Evolutionary conservation across 2,329 filamentous ascomycete species (phyloP).

Genomic region (Colletotrichum lindemuthianum): DNA sequence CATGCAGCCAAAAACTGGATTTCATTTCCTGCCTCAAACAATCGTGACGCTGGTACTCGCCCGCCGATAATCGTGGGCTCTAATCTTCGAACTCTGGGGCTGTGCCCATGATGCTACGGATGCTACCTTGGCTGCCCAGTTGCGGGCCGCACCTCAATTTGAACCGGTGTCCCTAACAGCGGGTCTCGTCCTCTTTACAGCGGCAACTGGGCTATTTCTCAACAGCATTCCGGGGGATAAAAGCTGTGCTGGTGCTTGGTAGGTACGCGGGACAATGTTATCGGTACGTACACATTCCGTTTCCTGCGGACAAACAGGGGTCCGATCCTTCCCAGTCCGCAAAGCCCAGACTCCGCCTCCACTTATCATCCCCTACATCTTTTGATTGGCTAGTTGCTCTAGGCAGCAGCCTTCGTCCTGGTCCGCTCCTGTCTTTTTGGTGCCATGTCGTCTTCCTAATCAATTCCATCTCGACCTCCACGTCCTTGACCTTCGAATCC

Average conservation of each 20-base stretch:
- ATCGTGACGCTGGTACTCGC: background rate
- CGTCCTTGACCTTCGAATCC: background rate
- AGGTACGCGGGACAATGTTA: background rate
- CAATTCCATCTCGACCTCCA: constrained; percentile 28
- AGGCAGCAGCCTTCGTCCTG: constrained; percentile 46
- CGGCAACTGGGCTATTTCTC: background rate
- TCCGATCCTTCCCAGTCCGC: constrained; percentile 27
- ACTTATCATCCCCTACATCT: constrained; percentile 36
- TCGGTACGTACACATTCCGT: background rate
- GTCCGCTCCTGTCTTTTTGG: constrained; percentile 22
- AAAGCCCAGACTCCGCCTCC: constrained; percentile 42
- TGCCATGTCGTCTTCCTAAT: constrained; percentile 26
- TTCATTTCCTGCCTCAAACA: background rate
- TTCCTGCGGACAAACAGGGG: constrained; percentile 15
- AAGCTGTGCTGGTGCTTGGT: background rate
- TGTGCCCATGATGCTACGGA: constrained; percentile 14
- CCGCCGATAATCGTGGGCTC: constrained; percentile 21
- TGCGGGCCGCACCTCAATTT: constrained; percentile 16
- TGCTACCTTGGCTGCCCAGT: constrained; percentile 16
- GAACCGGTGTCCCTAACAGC: constrained; percentile 23
- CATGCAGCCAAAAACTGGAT: too few relatives aligned
- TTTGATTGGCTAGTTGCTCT: constrained; percentile 38
- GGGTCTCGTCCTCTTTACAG: background rate
- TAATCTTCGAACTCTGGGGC: constrained; percentile 22
- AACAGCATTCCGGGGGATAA: too few relatives aligned